Conservation (phyloP, 208 protist species). For the Wallacemonas rigidus region DNA sequence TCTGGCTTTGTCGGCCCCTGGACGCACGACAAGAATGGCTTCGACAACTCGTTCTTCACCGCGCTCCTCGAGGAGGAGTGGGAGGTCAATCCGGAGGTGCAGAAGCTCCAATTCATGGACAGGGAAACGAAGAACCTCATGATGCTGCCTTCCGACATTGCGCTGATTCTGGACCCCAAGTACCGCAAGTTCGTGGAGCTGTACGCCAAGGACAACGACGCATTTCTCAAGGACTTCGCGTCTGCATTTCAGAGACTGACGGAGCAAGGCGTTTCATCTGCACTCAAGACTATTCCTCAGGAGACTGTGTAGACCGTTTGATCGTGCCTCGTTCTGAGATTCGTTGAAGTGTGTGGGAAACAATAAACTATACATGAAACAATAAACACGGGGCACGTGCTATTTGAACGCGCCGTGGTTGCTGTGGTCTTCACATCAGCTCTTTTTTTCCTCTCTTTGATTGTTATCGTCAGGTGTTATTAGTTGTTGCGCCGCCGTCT, state of each 20-base stretch:
- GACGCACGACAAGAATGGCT: constrained; percentile 88
- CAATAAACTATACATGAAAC: neutral
- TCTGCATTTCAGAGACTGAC: constrained; percentile 79
- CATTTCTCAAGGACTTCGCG: constrained; percentile 89
- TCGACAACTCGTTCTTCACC: constrained; percentile 93
- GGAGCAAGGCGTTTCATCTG: constrained; percentile 32
- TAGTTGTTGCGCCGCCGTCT: neutral
- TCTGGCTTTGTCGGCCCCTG: constrained; percentile 90
- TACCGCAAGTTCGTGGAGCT: constrained; percentile 82
- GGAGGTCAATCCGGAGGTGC: constrained; percentile 60
- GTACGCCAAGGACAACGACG: constrained; percentile 92
- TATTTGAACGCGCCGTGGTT: neutral
- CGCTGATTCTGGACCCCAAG: constrained; percentile 76
- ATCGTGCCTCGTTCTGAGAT: no score
- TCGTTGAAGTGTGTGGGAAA: no score
- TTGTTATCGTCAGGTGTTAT: neutral
- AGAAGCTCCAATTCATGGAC: constrained; percentile 85
- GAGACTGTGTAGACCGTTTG: neutral
- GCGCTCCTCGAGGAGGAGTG: constrained; percentile 85
- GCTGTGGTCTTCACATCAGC: constrained; percentile 1
- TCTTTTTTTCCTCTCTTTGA: constrained; percentile 3
- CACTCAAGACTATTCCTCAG: constrained; percentile 11
- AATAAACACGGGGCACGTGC: no score
- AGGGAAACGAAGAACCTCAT: constrained; percentile 78
- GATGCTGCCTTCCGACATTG: constrained; percentile 93